Evolutionary conservation across 345 rosid species (phyloP).

Genomic region (Populus davidiana): DNA sequence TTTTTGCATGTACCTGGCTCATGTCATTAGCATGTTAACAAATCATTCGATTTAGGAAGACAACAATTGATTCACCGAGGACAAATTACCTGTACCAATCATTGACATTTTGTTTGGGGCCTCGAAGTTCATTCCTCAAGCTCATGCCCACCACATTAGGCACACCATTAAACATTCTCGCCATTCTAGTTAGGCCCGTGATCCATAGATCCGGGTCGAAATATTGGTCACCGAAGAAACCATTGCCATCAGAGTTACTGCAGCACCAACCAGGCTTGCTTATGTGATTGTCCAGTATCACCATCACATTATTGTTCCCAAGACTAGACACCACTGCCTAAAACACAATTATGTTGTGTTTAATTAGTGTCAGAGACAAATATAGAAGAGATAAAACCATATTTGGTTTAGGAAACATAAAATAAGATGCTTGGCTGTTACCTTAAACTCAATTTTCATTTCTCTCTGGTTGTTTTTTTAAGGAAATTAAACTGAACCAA

Average conservation of each 20-base stretch:
- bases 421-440: too few relatives aligned
- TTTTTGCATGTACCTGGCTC: conserved; percentile 63
- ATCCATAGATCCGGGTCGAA: conserved; percentile 76
- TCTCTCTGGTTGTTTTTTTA: background rate
- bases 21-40: background rate
- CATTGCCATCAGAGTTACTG: conserved; percentile 63
- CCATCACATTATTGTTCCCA: conserved; percentile 68
- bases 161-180: conserved; percentile 55
- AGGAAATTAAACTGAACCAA: background rate
- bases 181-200: conserved; percentile 62
- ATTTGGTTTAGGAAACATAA: too few relatives aligned
- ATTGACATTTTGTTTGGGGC: conserved; percentile 62
- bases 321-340: conserved; percentile 82
- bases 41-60: background rate
- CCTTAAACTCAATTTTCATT: too few relatives aligned
- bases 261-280: conserved; percentile 98
- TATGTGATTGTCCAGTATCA: conserved; percentile 87
- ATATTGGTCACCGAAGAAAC: conserved; percentile 84
- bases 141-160: conserved; percentile 83
- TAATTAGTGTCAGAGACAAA: too few relatives aligned
- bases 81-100: conserved; percentile 86
- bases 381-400: too few relatives aligned
- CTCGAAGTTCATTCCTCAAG: conserved; percentile 92
- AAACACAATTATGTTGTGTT: background rate
- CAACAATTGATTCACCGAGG: background rate